These are phyloP conservation scores for Penicillium hesseltinei DNA, from an alignment of 2,329 filamentous ascomycete species.

Conservation along the genomic window DNA sequence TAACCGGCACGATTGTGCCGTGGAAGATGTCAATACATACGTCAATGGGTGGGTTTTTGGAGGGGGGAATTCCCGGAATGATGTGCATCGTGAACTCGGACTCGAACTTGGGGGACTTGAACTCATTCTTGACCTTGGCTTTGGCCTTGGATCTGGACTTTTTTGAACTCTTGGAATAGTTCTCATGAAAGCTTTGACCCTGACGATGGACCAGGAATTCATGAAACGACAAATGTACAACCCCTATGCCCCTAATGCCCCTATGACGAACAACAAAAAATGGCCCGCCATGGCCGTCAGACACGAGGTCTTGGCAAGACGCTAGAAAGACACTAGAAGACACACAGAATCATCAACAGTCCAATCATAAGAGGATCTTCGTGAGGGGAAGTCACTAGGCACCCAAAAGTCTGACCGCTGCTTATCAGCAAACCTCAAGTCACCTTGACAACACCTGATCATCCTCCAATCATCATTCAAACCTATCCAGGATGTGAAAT, in stretches of 20 bases:
- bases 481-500: neutral
- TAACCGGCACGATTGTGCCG: slow-evolving; percentile 5
- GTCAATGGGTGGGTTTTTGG: neutral
- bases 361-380: neutral
- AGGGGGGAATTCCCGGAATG: neutral
- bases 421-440: slow-evolving; percentile 4
- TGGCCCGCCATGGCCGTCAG: neutral
- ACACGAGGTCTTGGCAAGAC: slow-evolving; percentile 4
- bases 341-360: slow-evolving; percentile 11
- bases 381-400: slow-evolving; percentile 11
- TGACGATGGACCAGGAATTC: neutral
- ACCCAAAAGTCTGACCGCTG: slow-evolving; percentile 17
- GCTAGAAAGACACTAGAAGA: slow-evolving; percentile 18
- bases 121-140: neutral
- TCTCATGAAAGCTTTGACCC: neutral
- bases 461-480: neutral
- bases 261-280: neutral
- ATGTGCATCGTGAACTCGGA: neutral
- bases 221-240: neutral
- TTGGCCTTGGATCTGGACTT: neutral
- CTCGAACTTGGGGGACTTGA: neutral
- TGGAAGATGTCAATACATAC: neutral
- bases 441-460: neutral
- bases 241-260: neutral
- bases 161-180: neutral